Evolutionary conservation across 2,329 filamentous ascomycete genomes (phyloP), one percentile per base, ranked within the genome.

Genomic region (Colletotrichum truncatum): DNA sequence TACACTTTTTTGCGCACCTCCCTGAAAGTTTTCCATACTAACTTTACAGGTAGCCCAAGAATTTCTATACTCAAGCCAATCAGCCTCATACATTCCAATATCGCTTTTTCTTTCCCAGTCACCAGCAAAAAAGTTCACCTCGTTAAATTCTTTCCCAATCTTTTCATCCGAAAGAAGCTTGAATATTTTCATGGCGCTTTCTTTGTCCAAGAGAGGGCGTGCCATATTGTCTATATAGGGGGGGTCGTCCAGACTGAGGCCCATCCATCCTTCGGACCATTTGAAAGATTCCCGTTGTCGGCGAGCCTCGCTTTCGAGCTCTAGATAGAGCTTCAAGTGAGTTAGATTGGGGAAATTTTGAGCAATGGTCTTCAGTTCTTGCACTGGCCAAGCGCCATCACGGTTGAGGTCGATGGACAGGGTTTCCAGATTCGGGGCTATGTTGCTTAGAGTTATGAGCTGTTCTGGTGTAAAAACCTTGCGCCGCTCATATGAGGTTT

Each of bases 371-470:
- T 41, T 25, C 12, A 54, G n/a, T 23, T 43, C 25, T 26, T 54
- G 34, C 1, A 54, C 4, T 6, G 51, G 51, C 51, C 51, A 54
- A 16, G 16, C 14, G 1, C 36, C 51, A 12, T 41, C 10, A 7
- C 51, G 51, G 34, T 54, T 54, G 36, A 54, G 51, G n/a, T 39
- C 49, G 49, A 39, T 34, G 30, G 21, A n/a, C 18, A 52, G 23
- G 11, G 21, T 21, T 26, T 38, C 30, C 21, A 52, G 2, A 16
- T 39, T 16, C 21, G 49, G 49, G 8, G 14, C 30, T 32, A n/a
- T 16, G 18, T 52, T 32, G 14, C 49, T 32, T 2, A 52, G 49
- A 3, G 49, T 12, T 18, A 14, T 32, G 25, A 52, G 32, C 49
- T 52, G 16, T n/a, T 25, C 32, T 25, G 32, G 21, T 4, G 30